Percentiles rank a stretch among this genome's conserved stretches.
These are phyloP conservation scores for Mycosphaerella sp. DNA, from an alignment of 2,329 filamentous ascomycete species.

Conservation along the genomic window DNA sequence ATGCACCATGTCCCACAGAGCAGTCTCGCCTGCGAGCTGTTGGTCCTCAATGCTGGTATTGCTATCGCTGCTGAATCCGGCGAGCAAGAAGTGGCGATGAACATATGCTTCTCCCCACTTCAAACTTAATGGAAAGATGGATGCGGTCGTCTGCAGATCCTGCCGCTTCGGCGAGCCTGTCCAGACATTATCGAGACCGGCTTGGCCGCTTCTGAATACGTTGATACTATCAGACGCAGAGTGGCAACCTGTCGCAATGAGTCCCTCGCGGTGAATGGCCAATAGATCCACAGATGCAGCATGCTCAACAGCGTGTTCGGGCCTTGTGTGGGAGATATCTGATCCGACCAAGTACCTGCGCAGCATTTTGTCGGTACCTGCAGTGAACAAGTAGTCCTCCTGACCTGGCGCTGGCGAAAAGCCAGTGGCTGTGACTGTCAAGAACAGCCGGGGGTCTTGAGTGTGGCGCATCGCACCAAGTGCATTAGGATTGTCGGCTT, in stretches of 20 bases:
- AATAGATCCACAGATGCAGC: slow-evolving; percentile 47
- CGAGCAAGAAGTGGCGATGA: slow-evolving; percentile 44
- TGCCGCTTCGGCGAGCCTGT: slow-evolving; percentile 19
- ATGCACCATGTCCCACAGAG: slow-evolving; percentile 47
- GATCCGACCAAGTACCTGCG: slow-evolving; percentile 29
- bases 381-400: slow-evolving; percentile 30
- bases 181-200: neutral
- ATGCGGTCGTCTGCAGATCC: slow-evolving; percentile 23
- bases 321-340: slow-evolving; percentile 5
- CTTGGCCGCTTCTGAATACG: slow-evolving; percentile 15
- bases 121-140: slow-evolving; percentile 41
- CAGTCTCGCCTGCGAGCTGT: slow-evolving; percentile 46
- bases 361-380: slow-evolving; percentile 50
- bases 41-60: slow-evolving; percentile 24
- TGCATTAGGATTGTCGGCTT: slow-evolving; percentile 37
- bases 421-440: slow-evolving; percentile 50
- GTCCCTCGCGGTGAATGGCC: slow-evolving; percentile 28
- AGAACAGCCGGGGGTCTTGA: slow-evolving; percentile 49
- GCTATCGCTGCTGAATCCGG: slow-evolving; percentile 44
- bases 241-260: slow-evolving; percentile 22
- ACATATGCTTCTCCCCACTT: slow-evolving; percentile 41
- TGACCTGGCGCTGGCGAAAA: slow-evolving; percentile 40
- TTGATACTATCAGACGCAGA: slow-evolving; percentile 16
- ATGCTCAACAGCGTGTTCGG: slow-evolving; percentile 36
- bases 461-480: slow-evolving; percentile 42